Base-by-base conservation (phyloP, 108 stramenopile species). In the Parietichytrium sp. region DNA sequence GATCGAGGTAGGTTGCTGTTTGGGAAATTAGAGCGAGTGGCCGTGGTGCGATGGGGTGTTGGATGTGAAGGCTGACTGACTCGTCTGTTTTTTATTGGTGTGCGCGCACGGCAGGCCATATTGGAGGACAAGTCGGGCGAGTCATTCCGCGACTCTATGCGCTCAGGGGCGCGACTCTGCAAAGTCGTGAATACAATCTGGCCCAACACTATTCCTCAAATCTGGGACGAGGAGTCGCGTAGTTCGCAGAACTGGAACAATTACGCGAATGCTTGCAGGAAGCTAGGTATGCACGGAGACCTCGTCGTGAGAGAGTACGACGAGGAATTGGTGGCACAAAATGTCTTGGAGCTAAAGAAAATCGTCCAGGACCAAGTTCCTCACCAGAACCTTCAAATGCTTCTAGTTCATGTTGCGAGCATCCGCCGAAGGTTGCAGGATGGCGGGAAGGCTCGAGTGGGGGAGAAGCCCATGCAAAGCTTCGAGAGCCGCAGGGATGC, bases 101-200 rank as follows among this genome's bases (percentile, higher is more conserved):
- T 55, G 54, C 3, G 42, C 20, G 45, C 2, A 10, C 29, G 23
- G 15, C 42, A 72, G 61, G 61, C 45, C 38, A 45, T 72, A 33
- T 25, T 72, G 15, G 61, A 72, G 20, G 61, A 72, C 7, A 33
- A 23, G 12, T 72, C 45, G 23, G 38, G 38, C n/a, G 36, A 33
- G 42, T 45, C 61, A 0, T 72, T 72, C 20, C 61, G 45, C 6
- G 61, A 72, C 61, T 72, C 61, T n/a, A n/a, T 72, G 15, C 61
- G 61, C 6, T 72, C 61, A 6, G 61, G 61, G n/a, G 42, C 45
- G 33, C 33, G 61, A 33, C 3, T 72, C 16, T 72, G 61, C 61
- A 33, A 72, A 42, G 45, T 42, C 13, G 61, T 72, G 15, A 72
- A 72, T 42, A 10, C 61, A n/a, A 72, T 72, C 13, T 72, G 61